These are phyloP conservation scores for Phytophthora sp. DNA, from an alignment of 352 stramenopile species.

Conservation along the genomic window DNA sequence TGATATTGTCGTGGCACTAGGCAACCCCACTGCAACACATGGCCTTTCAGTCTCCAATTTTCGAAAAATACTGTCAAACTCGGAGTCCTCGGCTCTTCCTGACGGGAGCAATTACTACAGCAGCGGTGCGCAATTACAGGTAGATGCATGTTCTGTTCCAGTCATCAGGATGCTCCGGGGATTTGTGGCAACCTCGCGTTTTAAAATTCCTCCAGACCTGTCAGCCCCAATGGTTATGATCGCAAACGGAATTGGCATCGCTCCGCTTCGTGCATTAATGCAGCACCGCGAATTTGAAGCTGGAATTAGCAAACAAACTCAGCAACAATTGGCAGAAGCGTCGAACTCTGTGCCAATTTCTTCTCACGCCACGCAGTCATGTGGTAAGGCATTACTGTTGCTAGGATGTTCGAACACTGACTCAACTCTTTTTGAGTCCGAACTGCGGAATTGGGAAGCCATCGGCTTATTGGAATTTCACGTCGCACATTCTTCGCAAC, in stretches of 20 bases:
- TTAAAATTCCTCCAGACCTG: slow-evolving; percentile 84
- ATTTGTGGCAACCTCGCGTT: slow-evolving; percentile 89
- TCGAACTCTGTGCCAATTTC: too few species aligned
- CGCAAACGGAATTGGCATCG: slow-evolving; percentile 93
- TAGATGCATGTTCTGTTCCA: background rate
- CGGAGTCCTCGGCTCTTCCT: too few species aligned
- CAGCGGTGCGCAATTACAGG: background rate
- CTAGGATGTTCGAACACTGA: slow-evolving; percentile 31
- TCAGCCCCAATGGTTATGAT: slow-evolving; percentile 90
- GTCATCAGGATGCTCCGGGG: slow-evolving; percentile 44
- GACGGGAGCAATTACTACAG: too few species aligned
- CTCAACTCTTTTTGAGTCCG: slow-evolving; percentile 42
- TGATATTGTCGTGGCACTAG: slow-evolving; percentile 92
- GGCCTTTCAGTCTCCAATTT: slow-evolving; percentile 35
- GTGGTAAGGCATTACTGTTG: slow-evolving; percentile 38
- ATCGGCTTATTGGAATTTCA: slow-evolving; percentile 35
- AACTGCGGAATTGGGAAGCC: slow-evolving; percentile 37
- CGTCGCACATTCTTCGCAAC: slow-evolving; percentile 28
- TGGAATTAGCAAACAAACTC: background rate
- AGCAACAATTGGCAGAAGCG: too few species aligned
- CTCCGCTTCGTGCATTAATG: slow-evolving; percentile 80
- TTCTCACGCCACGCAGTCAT: too few species aligned
- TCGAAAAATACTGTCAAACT: background rate
- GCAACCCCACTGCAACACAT: slow-evolving; percentile 45
- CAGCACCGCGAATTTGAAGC: slow-evolving; percentile 35